Conservation (phyloP, 2,329 filamentous ascomycete genomes). For the Ceratocystis albifundus region DNA sequence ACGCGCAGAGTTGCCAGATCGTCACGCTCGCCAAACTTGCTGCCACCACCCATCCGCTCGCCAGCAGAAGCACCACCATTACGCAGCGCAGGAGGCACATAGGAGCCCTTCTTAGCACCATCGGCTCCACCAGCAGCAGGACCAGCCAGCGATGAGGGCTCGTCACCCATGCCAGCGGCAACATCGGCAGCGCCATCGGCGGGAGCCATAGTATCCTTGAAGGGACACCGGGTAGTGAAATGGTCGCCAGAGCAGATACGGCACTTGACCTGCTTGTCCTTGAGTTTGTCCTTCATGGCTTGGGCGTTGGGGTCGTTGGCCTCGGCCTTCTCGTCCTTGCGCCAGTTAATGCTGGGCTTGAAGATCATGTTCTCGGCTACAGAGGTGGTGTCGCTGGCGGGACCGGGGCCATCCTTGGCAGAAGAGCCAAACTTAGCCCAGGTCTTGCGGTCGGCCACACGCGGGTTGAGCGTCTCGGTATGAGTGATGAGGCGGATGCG, state of each 20-base stretch:
- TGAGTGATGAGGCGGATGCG: slow-evolving; percentile 86
- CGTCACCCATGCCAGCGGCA: slow-evolving; percentile 45
- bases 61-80: slow-evolving; percentile 53
- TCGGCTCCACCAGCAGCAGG: slow-evolving; percentile 42
- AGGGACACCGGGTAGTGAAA: slow-evolving; percentile 97
- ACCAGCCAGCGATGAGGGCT: slow-evolving; percentile 27
- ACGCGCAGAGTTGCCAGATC: slow-evolving; percentile 93
- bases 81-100: slow-evolving; percentile 87
- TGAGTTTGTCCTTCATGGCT: slow-evolving; percentile 69
- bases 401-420: slow-evolving; percentile 71
- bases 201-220: slow-evolving; percentile 98
- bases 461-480: slow-evolving; percentile 89
- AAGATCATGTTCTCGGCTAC: slow-evolving; percentile 98
- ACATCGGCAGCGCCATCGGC: slow-evolving; percentile 50
- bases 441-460: slow-evolving; percentile 83
- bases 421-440: slow-evolving; percentile 91
- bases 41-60: slow-evolving; percentile 60
- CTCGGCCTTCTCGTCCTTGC: slow-evolving; percentile 75
- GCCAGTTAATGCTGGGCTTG: slow-evolving; percentile 87
- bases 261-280: slow-evolving; percentile 99
- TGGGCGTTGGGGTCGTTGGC: slow-evolving; percentile 61
- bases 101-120: slow-evolving; percentile 63
- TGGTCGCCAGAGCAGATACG: slow-evolving; percentile 98
- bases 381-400: slow-evolving; percentile 77
- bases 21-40: slow-evolving; percentile 87